Evolutionary conservation across 768 basidiomycete species (phyloP), one percentile per base, ranked within the genome.

Genomic region (Nevesoporus exiguus): DNA sequence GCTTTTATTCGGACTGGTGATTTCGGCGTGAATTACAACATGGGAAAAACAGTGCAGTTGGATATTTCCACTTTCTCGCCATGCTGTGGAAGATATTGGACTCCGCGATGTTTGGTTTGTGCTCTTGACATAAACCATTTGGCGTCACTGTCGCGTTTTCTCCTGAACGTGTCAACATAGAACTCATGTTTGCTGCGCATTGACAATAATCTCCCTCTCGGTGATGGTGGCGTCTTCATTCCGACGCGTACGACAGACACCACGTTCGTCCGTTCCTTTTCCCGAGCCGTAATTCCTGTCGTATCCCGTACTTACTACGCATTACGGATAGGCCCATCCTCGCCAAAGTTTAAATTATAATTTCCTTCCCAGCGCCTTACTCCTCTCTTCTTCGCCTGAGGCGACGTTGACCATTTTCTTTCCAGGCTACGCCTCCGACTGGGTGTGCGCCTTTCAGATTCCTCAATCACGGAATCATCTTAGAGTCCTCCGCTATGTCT

Each of bases 401-500:
- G 15, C 27, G 27, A 44, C 30, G 8, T 5, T 21, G 13, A 15
- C 48, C 11, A 22, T 19, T 25, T 10, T 21, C 24, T 31, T 46
- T 34, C 37, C 21, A 33, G 42, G 34, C 9, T 54, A 33, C 37
- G 43, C 40, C 21, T 31, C 7, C 21, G 49, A 11, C 17, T 10
- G 1, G 39, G 34, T 24, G 19, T 44, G 49, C 43, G 39, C 27
- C 46, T 22, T 17, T 33, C 40, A 22, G 31, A 21, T 31, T 19
- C 14, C 39, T 24, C 15, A 19, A 33, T 19, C 15, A 9, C 13
- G 14, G 15, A 24, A 17, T 14, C 22, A 21, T 53, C 27, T 9
- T 14, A 42, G 36, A 37, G 15, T 3, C 22, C 39, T 21, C 40
- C 13, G 13, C 30, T 48, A 86, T 84, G 86, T 72, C 83, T 30